phyloP scores from a whole-genome alignment of 345 rosid genomes.

The Brassica carinata region DNA sequence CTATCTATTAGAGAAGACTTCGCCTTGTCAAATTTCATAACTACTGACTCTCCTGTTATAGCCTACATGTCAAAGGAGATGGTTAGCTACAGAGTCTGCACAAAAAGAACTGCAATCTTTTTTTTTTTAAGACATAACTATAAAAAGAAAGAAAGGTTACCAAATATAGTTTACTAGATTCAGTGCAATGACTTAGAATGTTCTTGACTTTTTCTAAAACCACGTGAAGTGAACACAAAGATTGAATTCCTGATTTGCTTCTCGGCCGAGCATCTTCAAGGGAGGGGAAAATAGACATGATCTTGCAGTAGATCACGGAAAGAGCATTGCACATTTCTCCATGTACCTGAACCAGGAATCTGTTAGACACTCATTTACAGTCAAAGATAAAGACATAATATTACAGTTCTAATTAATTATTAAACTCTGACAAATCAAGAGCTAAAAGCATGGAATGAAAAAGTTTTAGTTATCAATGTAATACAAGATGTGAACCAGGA shows the following conservation, averaged over 20 bases:
- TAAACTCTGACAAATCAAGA: slow-evolving; percentile 9
- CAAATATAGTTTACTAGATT: slow-evolving; percentile 89
- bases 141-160: slow-evolving; percentile 50
- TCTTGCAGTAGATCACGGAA: slow-evolving; percentile 71
- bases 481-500: background rate
- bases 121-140: no score
- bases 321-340: slow-evolving; percentile 88
- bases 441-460: background rate
- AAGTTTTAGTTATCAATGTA: background rate
- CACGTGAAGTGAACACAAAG: slow-evolving; percentile 88
- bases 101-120: slow-evolving; percentile 2
- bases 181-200: slow-evolving; percentile 79
- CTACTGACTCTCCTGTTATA: slow-evolving; percentile 92
- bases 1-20: slow-evolving; percentile 72
- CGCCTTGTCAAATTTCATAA: slow-evolving; percentile 81
- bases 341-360: slow-evolving; percentile 61
- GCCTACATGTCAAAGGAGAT: slow-evolving; percentile 54
- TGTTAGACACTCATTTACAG: slow-evolving; percentile 23
- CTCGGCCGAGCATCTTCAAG: slow-evolving; percentile 92
- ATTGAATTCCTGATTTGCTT: slow-evolving; percentile 96
- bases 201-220: slow-evolving; percentile 81
- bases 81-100: slow-evolving; percentile 9
- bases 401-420: background rate
- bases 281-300: slow-evolving; percentile 74
- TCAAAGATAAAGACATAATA: background rate